Evolutionary conservation across 2,329 filamentous ascomycete genomes (phyloP).

Genomic region (Venturia effusa): DNA sequence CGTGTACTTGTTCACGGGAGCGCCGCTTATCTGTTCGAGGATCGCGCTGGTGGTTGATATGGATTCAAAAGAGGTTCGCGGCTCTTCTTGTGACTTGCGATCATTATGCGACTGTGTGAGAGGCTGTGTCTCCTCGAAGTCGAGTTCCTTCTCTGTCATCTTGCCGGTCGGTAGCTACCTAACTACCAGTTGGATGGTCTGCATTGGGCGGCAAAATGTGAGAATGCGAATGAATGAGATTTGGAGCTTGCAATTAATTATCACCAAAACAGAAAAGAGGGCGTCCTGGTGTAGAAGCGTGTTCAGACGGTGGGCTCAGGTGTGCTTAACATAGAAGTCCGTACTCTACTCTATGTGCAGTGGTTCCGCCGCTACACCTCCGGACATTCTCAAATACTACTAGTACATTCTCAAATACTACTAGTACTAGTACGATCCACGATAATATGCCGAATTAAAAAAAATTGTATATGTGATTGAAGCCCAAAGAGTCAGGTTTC

Average conservation of each 20-base stretch:
- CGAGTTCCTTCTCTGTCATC: conserved; percentile 10
- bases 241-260: neutral
- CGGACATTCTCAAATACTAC: neutral
- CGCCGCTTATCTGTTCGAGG: conserved; percentile 63
- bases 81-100: conserved; percentile 25
- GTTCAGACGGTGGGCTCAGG: neutral
- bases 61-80: conserved; percentile 53
- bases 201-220: conserved; percentile 5
- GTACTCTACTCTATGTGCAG: too few relatives aligned
- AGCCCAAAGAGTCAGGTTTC: too few relatives aligned
- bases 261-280: neutral
- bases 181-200: conserved; percentile 21
- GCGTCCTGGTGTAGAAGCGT: neutral
- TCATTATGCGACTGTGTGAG: conserved; percentile 23
- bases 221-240: neutral
- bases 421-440: too few relatives aligned
- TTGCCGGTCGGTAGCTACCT: conserved; percentile 17
- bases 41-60: conserved; percentile 77
- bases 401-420: too few relatives aligned
- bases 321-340: neutral
- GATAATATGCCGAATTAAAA: too few relatives aligned
- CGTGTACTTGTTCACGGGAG: conserved; percentile 23
- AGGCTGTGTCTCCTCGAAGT: conserved; percentile 36
- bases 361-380: neutral
- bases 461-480: too few relatives aligned